Evolutionary conservation across 2,329 filamentous ascomycete genomes (phyloP), one percentile per base, ranked within the genome.

Genomic region (Hypoxylon sp.): DNA sequence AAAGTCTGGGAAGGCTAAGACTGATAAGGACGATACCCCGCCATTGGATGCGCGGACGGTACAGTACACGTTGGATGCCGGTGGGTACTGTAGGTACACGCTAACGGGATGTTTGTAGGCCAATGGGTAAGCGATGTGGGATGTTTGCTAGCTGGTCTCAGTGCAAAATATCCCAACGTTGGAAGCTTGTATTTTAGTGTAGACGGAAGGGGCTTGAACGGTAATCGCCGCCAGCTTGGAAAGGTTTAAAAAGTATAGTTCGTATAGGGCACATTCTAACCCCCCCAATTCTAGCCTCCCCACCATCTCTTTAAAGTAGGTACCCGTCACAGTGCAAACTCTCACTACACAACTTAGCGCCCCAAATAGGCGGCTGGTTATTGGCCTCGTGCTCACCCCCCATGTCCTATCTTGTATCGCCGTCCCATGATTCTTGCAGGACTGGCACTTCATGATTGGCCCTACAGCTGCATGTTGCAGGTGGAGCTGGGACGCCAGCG

Each of bases 401-500:
- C 60, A 60, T 61, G 59, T 59, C 65, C 57, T 51, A 51, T 65
- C 61, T 64, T 65, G 59, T 73, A 65, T 72, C 57, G 58, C 63
- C 67, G 65, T 67, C 68, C 70, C 72, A 71, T 66, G 72, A 69
- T 72, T 64, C 68, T 68, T 68, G 68, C 68, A 73, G 52, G 65
- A 70, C 71, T 67, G 67, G 55, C 56, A 59, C 32, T 14, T 41
- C 63, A 23, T 70, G 71, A 76, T 76, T 77, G 75, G 75, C 34
- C 38, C 34, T 60, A 36, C 51, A 41, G 38, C 57, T 76, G 75
- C 75, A 77, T 72, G 70, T 72, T 74, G 75, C 73, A 76, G 75
- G 75, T 76, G 75, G 75, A 75, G 74, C 72, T 69, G 65, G 72
- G 67, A 75, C 74, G 75, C 75, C 75, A 76, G 72, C 74, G 71